These are phyloP conservation scores for Clavispora carvajalis DNA, from an alignment of 805 yeast species.

Conservation along the genomic window DNA sequence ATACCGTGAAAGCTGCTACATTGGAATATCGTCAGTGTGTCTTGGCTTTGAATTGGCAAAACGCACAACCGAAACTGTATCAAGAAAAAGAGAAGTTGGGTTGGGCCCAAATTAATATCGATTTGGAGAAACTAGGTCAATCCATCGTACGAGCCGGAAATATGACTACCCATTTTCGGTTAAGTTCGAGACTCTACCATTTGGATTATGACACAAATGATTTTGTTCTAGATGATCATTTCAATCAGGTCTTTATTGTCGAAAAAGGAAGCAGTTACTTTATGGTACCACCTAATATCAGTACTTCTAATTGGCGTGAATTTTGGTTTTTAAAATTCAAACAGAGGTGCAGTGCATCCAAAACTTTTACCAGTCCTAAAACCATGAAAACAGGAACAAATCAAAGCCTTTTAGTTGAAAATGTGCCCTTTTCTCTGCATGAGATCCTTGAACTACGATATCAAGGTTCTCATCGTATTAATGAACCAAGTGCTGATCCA, in stretches of 20 bases:
- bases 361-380: too few species aligned
- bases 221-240: background rate
- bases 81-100: too few species aligned
- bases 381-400: background rate
- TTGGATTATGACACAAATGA: background rate
- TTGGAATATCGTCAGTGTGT: background rate
- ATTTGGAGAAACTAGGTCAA: background rate
- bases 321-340: constrained; percentile 15
- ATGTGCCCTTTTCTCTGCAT: background rate
- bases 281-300: constrained; percentile 8
- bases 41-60: background rate
- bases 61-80: background rate
- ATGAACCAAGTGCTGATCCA: too few species aligned
- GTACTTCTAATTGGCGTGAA: constrained; percentile 17
- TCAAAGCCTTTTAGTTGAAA: background rate
- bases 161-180: background rate
- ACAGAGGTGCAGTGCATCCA: too few species aligned
- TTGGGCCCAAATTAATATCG: background rate
- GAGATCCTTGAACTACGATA: background rate
- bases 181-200: background rate
- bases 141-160: background rate
- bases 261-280: background rate
- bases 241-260: background rate
- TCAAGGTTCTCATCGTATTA: background rate
- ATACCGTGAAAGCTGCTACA: too few species aligned